phyloP scores from a whole-genome alignment of 1,284 basidiomycete species.

The Ceratobasidium sp. region DNA sequence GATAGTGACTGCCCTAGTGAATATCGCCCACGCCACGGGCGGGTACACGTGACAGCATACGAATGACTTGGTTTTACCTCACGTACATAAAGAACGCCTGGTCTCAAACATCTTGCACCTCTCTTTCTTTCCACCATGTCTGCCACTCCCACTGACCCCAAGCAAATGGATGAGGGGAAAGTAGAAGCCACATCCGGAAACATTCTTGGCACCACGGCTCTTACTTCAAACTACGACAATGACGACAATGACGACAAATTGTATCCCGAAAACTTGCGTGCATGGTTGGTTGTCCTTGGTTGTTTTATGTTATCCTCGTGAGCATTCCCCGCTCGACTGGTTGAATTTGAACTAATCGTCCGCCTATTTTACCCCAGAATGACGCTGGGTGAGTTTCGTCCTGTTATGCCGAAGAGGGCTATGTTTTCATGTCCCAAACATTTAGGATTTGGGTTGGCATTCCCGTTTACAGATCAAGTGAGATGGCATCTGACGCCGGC shows the following conservation, averaged over 20 bases:
- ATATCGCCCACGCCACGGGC: background rate
- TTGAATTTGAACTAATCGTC: no score
- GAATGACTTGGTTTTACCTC: background rate
- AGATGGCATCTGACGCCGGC: background rate
- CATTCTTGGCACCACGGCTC: background rate
- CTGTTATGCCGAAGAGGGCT: background rate
- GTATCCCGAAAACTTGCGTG: slow-evolving; percentile 43
- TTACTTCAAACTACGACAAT: no score
- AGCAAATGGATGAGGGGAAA: background rate
- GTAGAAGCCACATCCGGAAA: background rate
- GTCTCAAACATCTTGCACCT: background rate
- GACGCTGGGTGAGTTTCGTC: slow-evolving; percentile 24
- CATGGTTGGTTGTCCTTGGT: slow-evolving; percentile 43
- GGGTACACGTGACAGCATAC: background rate
- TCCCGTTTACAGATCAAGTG: background rate
- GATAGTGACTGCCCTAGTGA: background rate
- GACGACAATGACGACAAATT: slow-evolving; percentile 33
- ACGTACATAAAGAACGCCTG: background rate
- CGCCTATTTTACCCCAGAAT: slow-evolving; percentile 7
- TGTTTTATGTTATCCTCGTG: slow-evolving; percentile 41
- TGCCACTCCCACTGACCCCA: background rate
- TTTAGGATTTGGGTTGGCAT: slow-evolving; percentile 28
- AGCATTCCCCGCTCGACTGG: background rate
- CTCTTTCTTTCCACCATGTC: background rate
- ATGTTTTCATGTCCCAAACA: background rate